Base-by-base conservation (phyloP, 2,329 filamentous ascomycete species). In the Calonectria hongkongensis region DNA sequence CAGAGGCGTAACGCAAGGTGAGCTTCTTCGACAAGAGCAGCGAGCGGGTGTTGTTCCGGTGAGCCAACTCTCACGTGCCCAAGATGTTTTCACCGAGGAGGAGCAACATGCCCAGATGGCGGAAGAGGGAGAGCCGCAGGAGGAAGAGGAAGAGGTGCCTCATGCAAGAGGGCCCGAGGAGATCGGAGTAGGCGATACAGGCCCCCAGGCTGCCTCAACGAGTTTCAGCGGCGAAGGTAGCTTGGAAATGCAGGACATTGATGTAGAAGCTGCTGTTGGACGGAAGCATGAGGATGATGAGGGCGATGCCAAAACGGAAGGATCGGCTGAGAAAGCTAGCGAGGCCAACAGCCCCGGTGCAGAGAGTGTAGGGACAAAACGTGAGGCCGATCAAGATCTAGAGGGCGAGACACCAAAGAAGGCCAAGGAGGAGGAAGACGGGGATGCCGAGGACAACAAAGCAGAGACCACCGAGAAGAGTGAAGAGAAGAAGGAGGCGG, bases 181-280 rank as follows among this genome's bases (percentile, higher is more conserved):
- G 77, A 94, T 98, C 64, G 96, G 96, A 5, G 92, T 95, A 72
- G 92, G 94, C 78, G 97, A 99, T 81, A 94, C 95, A 76, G 97
- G 97, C 0, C 92, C 94, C 12, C 96, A 94, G 83, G 85, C 75
- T 66, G 86, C 84, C 67, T 85, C 82, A 18, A 86, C 82, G 48
- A 84, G 81, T 64, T 82, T 83, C 70, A 80, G 85, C 27, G 82
- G 86, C 68, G 83, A 86, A 54, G 81, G 79, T 41, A 82, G 84
- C 45, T 78, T 89, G n/a, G 85, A 87, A 60, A 88, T 89, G 83
- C 86, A 88, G 66, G 88, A 86, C 15, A 90, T 92, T 72, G 89
- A 92, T 77, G 83, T 92, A 27, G 90, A 91, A 79, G 90, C 90
- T 25, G 91, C 91, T 4, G 89, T 92, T 4, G 91, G 91, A 0